These are phyloP conservation scores for Phylloporus arenicola DNA, from an alignment of 768 basidiomycete species.

Conservation along the genomic window DNA sequence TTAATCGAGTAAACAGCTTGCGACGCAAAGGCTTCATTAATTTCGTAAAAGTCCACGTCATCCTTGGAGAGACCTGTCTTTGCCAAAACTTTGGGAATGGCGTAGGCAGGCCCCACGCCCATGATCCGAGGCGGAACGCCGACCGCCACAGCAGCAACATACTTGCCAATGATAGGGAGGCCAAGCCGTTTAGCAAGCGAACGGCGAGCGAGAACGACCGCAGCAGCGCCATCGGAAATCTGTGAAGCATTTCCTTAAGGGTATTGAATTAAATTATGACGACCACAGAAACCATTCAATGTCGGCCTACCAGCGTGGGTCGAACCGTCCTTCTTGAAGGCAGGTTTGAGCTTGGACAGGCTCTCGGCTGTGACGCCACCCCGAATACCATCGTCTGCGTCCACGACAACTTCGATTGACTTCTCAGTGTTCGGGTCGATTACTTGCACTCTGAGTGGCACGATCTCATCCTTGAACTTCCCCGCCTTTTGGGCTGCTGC, in stretches of 20 bases:
- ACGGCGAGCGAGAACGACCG: constrained; percentile 77
- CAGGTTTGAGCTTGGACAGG: constrained; percentile 78
- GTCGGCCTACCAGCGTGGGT: constrained; percentile 61
- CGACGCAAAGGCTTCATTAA: constrained; percentile 87
- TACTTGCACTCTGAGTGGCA: constrained; percentile 68
- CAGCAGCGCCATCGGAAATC: constrained; percentile 89
- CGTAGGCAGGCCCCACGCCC: constrained; percentile 89
- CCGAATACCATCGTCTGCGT: constrained; percentile 80
- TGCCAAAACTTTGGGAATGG: constrained; percentile 71
- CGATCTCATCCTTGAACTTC: constrained; percentile 78
- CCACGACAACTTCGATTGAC: constrained; percentile 62
- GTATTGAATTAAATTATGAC: constrained; percentile 2
- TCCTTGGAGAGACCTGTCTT: constrained; percentile 56
- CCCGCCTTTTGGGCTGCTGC: constrained; percentile 74
- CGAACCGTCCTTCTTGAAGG: constrained; percentile 67
- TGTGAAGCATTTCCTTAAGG: constrained; percentile 72
- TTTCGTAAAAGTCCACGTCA: constrained; percentile 88
- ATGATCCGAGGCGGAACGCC: constrained; percentile 87
- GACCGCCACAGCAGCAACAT: constrained; percentile 58
- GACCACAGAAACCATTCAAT: not conserved
- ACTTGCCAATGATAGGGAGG: constrained; percentile 86
- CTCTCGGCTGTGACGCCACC: constrained; percentile 78
- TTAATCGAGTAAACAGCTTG: constrained; percentile 73
- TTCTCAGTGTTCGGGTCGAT: constrained; percentile 72
- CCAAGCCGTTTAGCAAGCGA: constrained; percentile 76